Conservation (phyloP, 2,329 filamentous ascomycete species). For the Fusarium mexicanum region DNA sequence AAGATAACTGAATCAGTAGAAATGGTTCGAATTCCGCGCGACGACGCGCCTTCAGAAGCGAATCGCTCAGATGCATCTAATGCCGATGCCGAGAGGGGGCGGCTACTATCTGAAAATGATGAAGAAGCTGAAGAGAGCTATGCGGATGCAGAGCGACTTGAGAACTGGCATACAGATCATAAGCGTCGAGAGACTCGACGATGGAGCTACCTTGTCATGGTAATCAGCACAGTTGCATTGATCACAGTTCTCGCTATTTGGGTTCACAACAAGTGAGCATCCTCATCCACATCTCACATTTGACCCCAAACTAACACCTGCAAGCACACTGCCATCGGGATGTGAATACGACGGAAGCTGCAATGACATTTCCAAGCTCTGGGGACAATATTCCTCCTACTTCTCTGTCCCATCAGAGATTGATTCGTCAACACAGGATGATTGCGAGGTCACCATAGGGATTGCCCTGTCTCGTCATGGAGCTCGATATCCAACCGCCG, state of each 20-base stretch:
- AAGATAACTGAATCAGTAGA: slow-evolving; percentile 18
- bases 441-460: slow-evolving; percentile 82
- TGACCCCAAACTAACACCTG: neutral
- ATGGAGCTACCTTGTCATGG: slow-evolving; percentile 38
- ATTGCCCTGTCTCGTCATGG: slow-evolving; percentile 87
- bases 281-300: neutral
- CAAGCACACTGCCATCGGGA: slow-evolving; percentile 20
- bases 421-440: slow-evolving; percentile 65
- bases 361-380: slow-evolving; percentile 68
- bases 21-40: slow-evolving; percentile 27
- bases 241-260: slow-evolving; percentile 30
- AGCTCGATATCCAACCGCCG: slow-evolving; percentile 78
- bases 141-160: slow-evolving; percentile 29
- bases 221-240: slow-evolving; percentile 27
- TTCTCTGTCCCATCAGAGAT: slow-evolving; percentile 78
- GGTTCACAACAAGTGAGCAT: slow-evolving; percentile 34
- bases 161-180: slow-evolving; percentile 32
- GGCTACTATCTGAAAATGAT: slow-evolving; percentile 19
- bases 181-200: slow-evolving; percentile 30
- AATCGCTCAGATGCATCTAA: slow-evolving; percentile 22
- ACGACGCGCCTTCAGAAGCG: slow-evolving; percentile 22
- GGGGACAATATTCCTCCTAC: slow-evolving; percentile 91
- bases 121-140: slow-evolving; percentile 16
- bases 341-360: slow-evolving; percentile 55
- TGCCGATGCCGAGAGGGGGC: slow-evolving; percentile 20